Base-by-base conservation (phyloP, 768 basidiomycete species). In the Psilocybe subaeruginosa region DNA sequence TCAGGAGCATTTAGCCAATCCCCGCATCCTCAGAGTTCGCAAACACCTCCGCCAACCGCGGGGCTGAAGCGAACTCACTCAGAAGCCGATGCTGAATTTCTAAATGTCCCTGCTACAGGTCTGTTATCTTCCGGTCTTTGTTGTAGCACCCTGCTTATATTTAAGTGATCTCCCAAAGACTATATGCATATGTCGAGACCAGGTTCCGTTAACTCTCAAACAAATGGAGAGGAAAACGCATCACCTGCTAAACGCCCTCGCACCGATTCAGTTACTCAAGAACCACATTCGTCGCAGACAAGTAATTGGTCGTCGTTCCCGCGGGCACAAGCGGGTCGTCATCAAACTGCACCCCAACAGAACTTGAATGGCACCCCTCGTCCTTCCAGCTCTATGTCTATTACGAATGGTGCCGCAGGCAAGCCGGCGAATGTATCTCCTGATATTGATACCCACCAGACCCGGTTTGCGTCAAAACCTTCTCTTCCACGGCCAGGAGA, bases 181-280 rank as follows among this genome's bases (percentile, higher is more conserved):
- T 66, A 77, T 69, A 67, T 69, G 39, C 82, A 84, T 63, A 75
- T 78, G 31, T 77, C 82, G 2, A 82, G 85, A 31, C 82, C 85
- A 23, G 71, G 83, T 1, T 87, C 87, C 19, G 73, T 77, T 1
- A 76, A 79, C 7, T 77, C 84, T 58, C 80, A 78, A 47, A 61
- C 69, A 1, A 85, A 85, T 56, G 84, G 82, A 48, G 87, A 86
- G 37, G 86, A 86, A 30, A 84, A 83, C 3, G 87, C 89, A 3
- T 87, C 90, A 2, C 89, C 89, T 6, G 75, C 81, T n/a, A 93
- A 93, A 72, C 88, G 91, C 41, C 74, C 80, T 27, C 88, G 92
- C 29, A 87, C 79, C 49, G 89, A 91, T 51, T 64, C 63, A 46
- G 54, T 56, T 23, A 72, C 75, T 39, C 78, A 76, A 37, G 67